phyloP scores from a whole-genome alignment of 2,329 filamentous ascomycete species.

The Penicillium sp. region DNA sequence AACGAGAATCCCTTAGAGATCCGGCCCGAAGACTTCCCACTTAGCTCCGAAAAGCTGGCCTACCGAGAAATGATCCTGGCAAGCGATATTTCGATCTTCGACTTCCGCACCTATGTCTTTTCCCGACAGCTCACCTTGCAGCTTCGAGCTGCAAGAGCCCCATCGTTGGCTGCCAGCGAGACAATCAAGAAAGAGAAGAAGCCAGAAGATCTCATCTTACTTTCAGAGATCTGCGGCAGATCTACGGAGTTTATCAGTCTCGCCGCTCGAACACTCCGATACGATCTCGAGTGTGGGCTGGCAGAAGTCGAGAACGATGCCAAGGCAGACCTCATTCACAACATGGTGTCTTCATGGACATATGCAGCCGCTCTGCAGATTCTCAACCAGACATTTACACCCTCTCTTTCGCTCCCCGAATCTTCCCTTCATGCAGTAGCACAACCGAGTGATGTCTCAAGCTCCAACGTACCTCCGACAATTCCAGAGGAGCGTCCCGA shows the following conservation, averaged over 20 bases:
- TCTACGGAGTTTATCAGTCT: conserved; percentile 81
- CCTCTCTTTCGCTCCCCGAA: conserved; percentile 36
- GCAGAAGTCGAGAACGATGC: conserved; percentile 37
- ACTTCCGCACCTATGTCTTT: conserved; percentile 93
- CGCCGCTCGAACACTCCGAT: conserved; percentile 73
- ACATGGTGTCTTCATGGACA: conserved; percentile 49
- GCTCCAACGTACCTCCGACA: conserved; percentile 10
- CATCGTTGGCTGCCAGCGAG: conserved; percentile 35
- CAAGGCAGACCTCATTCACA: conserved; percentile 40
- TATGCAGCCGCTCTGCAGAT: conserved; percentile 46
- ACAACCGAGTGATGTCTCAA: conserved; percentile 23
- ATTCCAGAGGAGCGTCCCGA: conserved; percentile 26
- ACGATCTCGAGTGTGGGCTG: conserved; percentile 69
- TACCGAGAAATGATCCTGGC: conserved; percentile 90
- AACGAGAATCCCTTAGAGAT: conserved; percentile 30
- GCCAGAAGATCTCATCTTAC: conserved; percentile 69
- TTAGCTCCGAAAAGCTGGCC: conserved; percentile 65
- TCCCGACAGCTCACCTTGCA: conserved; percentile 80
- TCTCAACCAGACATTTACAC: conserved; percentile 41
- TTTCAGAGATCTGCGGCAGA: conserved; percentile 83
- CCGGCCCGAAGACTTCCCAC: conserved; percentile 36
- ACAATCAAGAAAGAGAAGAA: conserved; percentile 56
- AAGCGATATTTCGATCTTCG: conserved; percentile 93
- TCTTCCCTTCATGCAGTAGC: conserved; percentile 34
- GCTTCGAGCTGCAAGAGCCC: conserved; percentile 72